These are phyloP conservation scores for Trichoderma koningiopsis DNA, from an alignment of 2,329 filamentous ascomycete genomes.

Conservation along the genomic window DNA sequence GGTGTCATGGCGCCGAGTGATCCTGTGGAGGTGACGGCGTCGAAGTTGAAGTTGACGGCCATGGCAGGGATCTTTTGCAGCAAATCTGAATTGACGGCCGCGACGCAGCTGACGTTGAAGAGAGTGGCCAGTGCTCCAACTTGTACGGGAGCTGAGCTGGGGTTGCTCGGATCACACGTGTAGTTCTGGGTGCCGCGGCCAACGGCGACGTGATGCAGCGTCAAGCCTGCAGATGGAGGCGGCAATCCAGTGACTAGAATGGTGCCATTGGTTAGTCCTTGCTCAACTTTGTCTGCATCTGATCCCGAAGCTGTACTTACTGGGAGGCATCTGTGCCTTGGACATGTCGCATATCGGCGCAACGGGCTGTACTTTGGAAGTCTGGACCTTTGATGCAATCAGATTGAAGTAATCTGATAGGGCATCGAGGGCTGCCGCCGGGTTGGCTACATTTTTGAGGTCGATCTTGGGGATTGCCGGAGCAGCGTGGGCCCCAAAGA, in stretches of 20 bases:
- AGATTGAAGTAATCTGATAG: constrained; percentile 64
- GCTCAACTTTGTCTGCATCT: not conserved
- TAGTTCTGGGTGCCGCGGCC: constrained; percentile 94
- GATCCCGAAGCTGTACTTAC: constrained; percentile 41
- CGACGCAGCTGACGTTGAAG: constrained; percentile 84
- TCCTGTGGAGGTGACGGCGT: constrained; percentile 44
- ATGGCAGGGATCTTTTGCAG: constrained; percentile 66
- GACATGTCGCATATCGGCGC: constrained; percentile 58
- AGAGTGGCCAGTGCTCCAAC: constrained; percentile 79
- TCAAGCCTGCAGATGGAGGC: constrained; percentile 59
- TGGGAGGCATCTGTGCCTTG: constrained; percentile 52
- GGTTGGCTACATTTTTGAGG: constrained; percentile 41
- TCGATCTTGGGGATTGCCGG: constrained; percentile 46
- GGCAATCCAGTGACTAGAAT: constrained; percentile 56
- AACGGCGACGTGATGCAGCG: constrained; percentile 75
- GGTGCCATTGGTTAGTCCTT: not conserved
- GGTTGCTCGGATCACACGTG: constrained; percentile 69
- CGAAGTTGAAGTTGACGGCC: constrained; percentile 61
- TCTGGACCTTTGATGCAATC: constrained; percentile 57
- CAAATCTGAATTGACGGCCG: constrained; percentile 67
- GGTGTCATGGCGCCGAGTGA: constrained; percentile 61
- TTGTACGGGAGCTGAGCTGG: constrained; percentile 62
- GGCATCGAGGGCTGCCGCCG: constrained; percentile 46
- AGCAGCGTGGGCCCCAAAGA: constrained; percentile 48
- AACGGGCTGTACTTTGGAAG: constrained; percentile 44